Conservation (phyloP, 176 grass and related monocot species). For the Tillandsia leiboldiana region DNA sequence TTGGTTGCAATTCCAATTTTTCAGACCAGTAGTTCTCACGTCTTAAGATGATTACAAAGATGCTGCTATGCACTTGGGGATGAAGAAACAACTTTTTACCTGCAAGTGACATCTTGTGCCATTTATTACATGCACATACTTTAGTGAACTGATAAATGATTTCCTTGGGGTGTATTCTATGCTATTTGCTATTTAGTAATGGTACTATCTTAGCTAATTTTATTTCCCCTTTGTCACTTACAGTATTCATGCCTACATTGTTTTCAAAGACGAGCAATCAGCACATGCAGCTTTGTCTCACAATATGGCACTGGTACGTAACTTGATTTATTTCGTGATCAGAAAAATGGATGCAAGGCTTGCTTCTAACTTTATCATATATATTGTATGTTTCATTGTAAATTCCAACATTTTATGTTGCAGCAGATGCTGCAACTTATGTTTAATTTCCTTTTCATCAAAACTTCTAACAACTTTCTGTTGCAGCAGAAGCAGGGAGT, state of each 20-base stretch:
- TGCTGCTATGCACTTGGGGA: too few species aligned
- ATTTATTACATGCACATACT: not conserved
- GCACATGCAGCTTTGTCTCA: conserved; percentile 47
- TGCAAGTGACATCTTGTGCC: not conserved
- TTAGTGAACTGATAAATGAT: not conserved
- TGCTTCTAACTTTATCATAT: not conserved
- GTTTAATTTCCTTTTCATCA: too few species aligned
- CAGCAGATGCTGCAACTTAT: not conserved
- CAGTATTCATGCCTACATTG: conserved; percentile 95
- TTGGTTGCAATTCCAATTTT: too few species aligned
- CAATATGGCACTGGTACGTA: conserved; percentile 73
- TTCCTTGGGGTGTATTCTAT: not conserved
- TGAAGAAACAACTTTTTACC: too few species aligned
- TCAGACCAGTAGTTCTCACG: too few species aligned
- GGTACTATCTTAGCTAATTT: not conserved
- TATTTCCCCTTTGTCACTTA: conserved; percentile 15
- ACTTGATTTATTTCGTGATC: not conserved
- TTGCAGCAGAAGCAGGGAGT: too few species aligned
- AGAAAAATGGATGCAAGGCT: not conserved
- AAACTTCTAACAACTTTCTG: too few species aligned
- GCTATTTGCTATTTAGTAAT: conserved; percentile 1
- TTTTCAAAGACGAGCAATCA: conserved; percentile 78
- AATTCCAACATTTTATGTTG: too few species aligned
- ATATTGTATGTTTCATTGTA: too few species aligned
- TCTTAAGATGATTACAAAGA: too few species aligned